Base-by-base conservation (phyloP, 2,329 filamentous ascomycete genomes). In the Ascochyta viciae-villosae region DNA sequence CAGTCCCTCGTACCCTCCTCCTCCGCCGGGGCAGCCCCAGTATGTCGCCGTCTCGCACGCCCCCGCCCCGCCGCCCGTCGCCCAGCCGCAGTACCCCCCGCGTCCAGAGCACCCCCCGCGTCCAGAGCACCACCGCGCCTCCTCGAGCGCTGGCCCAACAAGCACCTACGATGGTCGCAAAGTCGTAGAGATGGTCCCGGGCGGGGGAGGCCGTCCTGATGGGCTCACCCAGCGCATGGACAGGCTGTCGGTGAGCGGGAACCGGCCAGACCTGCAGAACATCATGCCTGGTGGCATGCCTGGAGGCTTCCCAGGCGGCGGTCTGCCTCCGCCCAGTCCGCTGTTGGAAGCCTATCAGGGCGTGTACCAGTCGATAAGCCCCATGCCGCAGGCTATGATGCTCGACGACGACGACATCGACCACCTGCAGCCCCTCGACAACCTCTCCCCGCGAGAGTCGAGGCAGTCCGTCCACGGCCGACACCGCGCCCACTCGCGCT, bases 281-380 rank as follows among this genome's bases (percentile, higher is more conserved):
- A 72, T 76, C 10, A 65, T 74, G 8, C 70, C 74, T 10, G 72
- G 72, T 5, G 70, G 69, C 12, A 65, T 66, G 54, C 63, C 68
- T 5, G 66, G 67, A 13, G 63, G 62, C 7, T 64, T 57, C 33
- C 46, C 46, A 7, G 60, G 55, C n/a, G 60, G 73, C 19, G 55
- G 71, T 31, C 73, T 82, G 40, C 84, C 91, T 1, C 91, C 92
- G 0, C 86, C 86, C 1, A 96, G 92, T 60, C 95, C 94, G 0
- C 81, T 98, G 45, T 85, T 96, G 2, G 94, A 98, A 77, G 89
- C 95, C 0, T 98, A 98, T 76, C 89, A 89, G 60, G 94, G 94
- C 35, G 96, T 93, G 0, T 98, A 96, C 68, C 94, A 98, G 76
- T 91, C 91, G 54, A 90, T 96, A 66, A 96, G 93, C 0, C 93